A percentile compares a stretch with the other conserved stretches of the same genome.
Evolutionary conservation across 2,329 filamentous ascomycete species (phyloP).

Genomic region (Pseudogymnoascus sp.): DNA sequence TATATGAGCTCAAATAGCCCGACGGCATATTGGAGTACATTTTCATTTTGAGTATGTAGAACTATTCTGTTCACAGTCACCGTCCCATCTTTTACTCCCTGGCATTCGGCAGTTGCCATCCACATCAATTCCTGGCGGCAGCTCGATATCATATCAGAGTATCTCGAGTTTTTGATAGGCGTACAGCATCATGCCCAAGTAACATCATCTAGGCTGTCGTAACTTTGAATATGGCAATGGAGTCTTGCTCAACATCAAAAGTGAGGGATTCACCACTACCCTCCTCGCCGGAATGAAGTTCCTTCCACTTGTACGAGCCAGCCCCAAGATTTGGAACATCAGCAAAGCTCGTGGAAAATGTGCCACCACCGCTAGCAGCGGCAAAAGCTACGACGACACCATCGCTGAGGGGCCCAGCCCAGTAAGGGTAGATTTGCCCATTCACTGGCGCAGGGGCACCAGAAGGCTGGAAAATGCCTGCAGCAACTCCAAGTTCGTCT

Average conservation of each 20-base stretch:
- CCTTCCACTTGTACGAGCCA: conserved; percentile 33
- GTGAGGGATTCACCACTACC: conserved; percentile 18
- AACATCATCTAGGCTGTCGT: background rate
- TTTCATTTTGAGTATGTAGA: too few species aligned
- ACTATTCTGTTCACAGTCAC: too few species aligned
- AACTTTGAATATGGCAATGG: background rate
- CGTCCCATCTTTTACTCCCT: too few species aligned
- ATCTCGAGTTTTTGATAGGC: background rate
- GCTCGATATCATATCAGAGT: background rate
- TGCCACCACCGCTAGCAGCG: conserved; percentile 32
- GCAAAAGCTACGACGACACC: conserved; percentile 32
- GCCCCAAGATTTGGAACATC: conserved; percentile 33
- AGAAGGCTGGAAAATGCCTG: conserved; percentile 28
- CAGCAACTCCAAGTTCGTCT: conserved; percentile 31
- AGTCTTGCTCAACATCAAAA: background rate
- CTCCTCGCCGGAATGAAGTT: conserved; percentile 20
- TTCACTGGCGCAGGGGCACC: conserved; percentile 31
- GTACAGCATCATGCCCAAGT: background rate
- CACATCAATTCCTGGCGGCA: background rate
- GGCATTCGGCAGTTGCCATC: background rate
- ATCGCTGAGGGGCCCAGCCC: conserved; percentile 30
- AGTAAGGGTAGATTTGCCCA: conserved; percentile 37
- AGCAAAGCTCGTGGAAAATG: conserved; percentile 38
- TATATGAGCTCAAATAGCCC: too few species aligned
- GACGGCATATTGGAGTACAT: too few species aligned